Conservation (phyloP, 208 protist species). For the Acanthamoeba lenticulata region DNA sequence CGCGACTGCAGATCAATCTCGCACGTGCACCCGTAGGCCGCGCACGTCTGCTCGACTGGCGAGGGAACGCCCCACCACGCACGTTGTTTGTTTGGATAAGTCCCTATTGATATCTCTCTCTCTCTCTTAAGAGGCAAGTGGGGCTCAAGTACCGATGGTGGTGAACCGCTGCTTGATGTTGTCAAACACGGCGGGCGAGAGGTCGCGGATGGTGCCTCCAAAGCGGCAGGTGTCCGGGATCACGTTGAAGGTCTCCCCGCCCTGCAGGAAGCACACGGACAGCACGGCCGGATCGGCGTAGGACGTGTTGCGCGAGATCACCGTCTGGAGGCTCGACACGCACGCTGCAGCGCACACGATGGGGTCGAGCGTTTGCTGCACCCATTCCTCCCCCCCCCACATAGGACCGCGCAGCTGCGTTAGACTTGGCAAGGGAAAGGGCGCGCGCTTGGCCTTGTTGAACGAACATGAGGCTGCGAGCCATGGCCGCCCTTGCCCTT, state of each 20-base stretch:
- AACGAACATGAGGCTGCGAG: conserved; percentile 71
- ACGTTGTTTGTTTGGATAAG: not conserved
- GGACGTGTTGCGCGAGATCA: conserved; percentile 70
- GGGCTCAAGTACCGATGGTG: not conserved
- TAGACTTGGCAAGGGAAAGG: not conserved
- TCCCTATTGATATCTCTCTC: not conserved
- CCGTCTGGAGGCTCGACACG: conserved; percentile 63
- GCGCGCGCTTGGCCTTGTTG: not conserved
- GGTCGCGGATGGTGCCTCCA: conserved; percentile 71
- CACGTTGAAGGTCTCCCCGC: conserved; percentile 76
- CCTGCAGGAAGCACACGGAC: conserved; percentile 70
- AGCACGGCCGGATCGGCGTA: conserved; percentile 69
- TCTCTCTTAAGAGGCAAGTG: too few relatives aligned
- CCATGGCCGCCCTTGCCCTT: conserved; percentile 74
- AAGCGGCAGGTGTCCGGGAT: conserved; percentile 70
- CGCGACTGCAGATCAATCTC: conserved; percentile 26
- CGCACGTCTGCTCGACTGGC: conserved; percentile 30
- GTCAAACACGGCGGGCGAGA: conserved; percentile 30
- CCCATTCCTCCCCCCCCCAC: not conserved
- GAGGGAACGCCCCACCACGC: not conserved
- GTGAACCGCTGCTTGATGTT: conserved; percentile 44
- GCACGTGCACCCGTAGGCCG: conserved; percentile 2
- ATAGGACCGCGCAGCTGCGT: not conserved
- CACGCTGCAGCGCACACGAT: conserved; percentile 29
- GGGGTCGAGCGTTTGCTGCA: conserved; percentile 58